Conservation (phyloP, 208 protist species). For the Trypanosomatidae sp. region DNA sequence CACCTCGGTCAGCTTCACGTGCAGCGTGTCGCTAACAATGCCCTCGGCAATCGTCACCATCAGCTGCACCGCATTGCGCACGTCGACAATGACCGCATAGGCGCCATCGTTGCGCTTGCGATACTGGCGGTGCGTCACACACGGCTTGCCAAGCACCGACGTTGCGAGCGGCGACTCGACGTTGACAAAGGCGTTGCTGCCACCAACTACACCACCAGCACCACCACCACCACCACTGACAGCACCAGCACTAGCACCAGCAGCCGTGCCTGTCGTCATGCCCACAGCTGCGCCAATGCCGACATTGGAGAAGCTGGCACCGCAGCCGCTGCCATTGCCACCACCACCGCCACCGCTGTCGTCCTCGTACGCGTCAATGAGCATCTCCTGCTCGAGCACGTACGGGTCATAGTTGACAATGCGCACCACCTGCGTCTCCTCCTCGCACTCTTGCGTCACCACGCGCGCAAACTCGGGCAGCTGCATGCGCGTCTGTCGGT, state of each 20-base stretch:
- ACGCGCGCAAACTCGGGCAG: conserved; percentile 63
- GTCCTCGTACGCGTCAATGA: conserved; percentile 69
- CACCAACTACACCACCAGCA: too few relatives aligned
- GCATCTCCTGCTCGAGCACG: conserved; percentile 74
- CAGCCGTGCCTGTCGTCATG: too few relatives aligned
- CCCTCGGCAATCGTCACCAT: conserved; percentile 83
- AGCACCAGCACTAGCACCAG: too few relatives aligned
- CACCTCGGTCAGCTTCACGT: conserved; percentile 62
- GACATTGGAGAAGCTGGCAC: too few relatives aligned
- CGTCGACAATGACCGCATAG: conserved; percentile 74
- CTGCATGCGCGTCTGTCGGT: conserved; percentile 73
- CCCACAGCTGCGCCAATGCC: too few relatives aligned
- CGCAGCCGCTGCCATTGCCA: too few relatives aligned
- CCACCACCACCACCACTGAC: too few relatives aligned
- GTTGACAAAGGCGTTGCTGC: too few relatives aligned
- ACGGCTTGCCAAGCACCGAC: conserved; percentile 28
- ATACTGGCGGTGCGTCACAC: conserved; percentile 16
- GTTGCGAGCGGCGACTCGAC: conserved; percentile 36
- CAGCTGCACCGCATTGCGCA: conserved; percentile 69
- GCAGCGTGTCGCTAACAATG: conserved; percentile 42
- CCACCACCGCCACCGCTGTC: too few relatives aligned
- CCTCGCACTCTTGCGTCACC: conserved; percentile 71
- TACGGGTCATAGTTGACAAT: conserved; percentile 87
- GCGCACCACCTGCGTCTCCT: conserved; percentile 59
- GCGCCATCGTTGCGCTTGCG: conserved; percentile 45